phyloP scores from a whole-genome alignment of 805 yeast species.

The Candida succiphila region DNA sequence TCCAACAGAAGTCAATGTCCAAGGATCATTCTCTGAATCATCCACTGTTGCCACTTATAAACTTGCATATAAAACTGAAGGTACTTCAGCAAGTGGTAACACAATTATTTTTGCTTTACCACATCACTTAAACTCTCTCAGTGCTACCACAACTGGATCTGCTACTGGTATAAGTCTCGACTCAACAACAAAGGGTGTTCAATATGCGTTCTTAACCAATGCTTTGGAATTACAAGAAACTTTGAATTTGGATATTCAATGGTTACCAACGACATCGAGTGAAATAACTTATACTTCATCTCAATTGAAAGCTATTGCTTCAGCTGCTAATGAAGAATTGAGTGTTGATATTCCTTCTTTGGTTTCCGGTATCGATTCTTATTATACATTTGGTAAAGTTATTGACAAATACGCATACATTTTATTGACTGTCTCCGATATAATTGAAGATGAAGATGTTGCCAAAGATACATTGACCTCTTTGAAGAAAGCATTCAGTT shows the following conservation, averaged over 20 bases:
- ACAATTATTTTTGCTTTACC: slow-evolving; percentile 44
- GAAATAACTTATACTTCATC: slow-evolving; percentile 30
- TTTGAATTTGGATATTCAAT: slow-evolving; percentile 28
- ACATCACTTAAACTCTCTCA: slow-evolving; percentile 33
- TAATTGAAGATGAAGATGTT: slow-evolving; percentile 31
- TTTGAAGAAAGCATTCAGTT: slow-evolving; percentile 34
- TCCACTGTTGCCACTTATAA: slow-evolving; percentile 25
- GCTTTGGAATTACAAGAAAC: slow-evolving; percentile 27
- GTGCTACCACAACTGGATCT: slow-evolving; percentile 19
- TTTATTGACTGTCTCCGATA: slow-evolving; percentile 38
- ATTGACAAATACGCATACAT: slow-evolving; percentile 50
- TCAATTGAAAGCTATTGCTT: slow-evolving; percentile 32
- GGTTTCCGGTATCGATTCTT: slow-evolving; percentile 29
- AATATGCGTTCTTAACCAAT: slow-evolving; percentile 35
- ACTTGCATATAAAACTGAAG: slow-evolving; percentile 38
- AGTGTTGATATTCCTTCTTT: slow-evolving; percentile 32
- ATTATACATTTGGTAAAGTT: slow-evolving; percentile 43
- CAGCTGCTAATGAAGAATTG: slow-evolving; percentile 34
- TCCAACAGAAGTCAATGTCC: slow-evolving; percentile 35
- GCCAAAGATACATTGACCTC: slow-evolving; percentile 39
- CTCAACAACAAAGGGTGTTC: slow-evolving; percentile 42
- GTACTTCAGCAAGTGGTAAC: slow-evolving; percentile 35
- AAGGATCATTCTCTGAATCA: slow-evolving; percentile 32
- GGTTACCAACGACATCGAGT: slow-evolving; percentile 11
- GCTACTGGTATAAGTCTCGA: slow-evolving; percentile 32